These are phyloP conservation scores for Malus hybrid DNA, from an alignment of 331 rosid species.

Conservation along the genomic window DNA sequence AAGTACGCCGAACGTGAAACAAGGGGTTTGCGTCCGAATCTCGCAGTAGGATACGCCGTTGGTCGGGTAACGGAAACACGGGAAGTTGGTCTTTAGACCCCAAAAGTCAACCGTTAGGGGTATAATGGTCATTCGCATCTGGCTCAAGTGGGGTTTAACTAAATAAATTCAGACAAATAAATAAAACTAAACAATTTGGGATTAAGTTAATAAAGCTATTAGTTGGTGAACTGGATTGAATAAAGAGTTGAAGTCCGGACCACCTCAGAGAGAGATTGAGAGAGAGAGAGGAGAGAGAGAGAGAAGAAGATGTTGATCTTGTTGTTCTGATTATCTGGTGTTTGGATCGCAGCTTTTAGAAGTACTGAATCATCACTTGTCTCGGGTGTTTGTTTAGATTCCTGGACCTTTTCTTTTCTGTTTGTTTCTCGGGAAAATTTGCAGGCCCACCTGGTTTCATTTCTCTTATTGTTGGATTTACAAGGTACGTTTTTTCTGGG, in stretches of 20 bases:
- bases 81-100: too few relatives aligned
- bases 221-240: slow-evolving; percentile 39
- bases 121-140: background rate
- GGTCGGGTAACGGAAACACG: slow-evolving; percentile 17
- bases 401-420: background rate
- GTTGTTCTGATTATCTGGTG: slow-evolving; percentile 12
- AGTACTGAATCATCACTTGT: background rate
- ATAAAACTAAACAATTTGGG: background rate
- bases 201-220: slow-evolving; percentile 17
- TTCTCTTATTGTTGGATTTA: slow-evolving; percentile 2
- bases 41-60: background rate
- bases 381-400: slow-evolving; percentile 3
- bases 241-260: slow-evolving; percentile 41
- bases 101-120: slow-evolving; percentile 42
- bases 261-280: background rate
- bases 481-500: slow-evolving; percentile 7
- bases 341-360: background rate
- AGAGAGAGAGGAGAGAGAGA: background rate
- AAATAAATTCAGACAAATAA: background rate
- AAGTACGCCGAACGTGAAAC: background rate
- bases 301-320: slow-evolving; percentile 14
- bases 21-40: background rate
- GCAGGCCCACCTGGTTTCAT: background rate
- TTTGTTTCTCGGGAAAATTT: slow-evolving; percentile 10
- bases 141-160: background rate